phyloP scores from a whole-genome alignment of 495 filamentous ascomycete genomes.

The Parathielavia hyrcaniae region DNA sequence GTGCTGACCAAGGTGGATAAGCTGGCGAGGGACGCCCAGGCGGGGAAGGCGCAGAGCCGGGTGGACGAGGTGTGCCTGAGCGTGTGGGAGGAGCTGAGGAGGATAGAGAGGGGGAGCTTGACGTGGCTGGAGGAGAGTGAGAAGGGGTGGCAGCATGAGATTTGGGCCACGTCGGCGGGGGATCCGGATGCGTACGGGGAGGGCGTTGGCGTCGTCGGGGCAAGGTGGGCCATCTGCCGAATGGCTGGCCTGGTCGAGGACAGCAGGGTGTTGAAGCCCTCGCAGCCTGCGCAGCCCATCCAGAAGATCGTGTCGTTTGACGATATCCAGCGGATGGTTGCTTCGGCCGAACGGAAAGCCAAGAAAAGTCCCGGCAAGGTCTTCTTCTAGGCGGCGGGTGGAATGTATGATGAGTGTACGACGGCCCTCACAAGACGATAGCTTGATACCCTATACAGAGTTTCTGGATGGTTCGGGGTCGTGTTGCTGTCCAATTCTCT shows the following conservation, averaged over 20 bases:
- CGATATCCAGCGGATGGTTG: conserved; percentile 18
- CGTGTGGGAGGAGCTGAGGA: conserved; percentile 35
- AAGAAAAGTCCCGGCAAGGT: not conserved
- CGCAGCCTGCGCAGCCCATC: not conserved
- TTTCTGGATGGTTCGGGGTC: not conserved
- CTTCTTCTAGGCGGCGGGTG: conserved; percentile 4
- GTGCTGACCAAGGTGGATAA: conserved; percentile 79
- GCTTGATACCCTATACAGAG: conserved; percentile 4
- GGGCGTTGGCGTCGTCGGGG: conserved; percentile 32
- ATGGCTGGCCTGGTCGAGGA: conserved; percentile 37
- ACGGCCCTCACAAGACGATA: not conserved
- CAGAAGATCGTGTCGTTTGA: conserved; percentile 31
- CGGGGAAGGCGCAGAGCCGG: conserved; percentile 23
- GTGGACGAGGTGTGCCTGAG: conserved; percentile 34
- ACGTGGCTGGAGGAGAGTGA: conserved; percentile 27
- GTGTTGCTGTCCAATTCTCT: not conserved
- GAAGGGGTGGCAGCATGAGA: conserved; percentile 43
- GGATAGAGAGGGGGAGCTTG: conserved; percentile 28
- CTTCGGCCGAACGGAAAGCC: not conserved
- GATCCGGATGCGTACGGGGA: conserved; percentile 25
- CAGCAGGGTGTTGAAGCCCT: conserved; percentile 12
- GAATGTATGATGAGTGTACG: conserved; percentile 7
- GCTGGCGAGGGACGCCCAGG: conserved; percentile 17
- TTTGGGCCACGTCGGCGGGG: conserved; percentile 46
- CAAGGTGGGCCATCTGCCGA: conserved; percentile 37